Conservation (phyloP, 345 rosid genomes). For the Reutealis trisperma region DNA sequence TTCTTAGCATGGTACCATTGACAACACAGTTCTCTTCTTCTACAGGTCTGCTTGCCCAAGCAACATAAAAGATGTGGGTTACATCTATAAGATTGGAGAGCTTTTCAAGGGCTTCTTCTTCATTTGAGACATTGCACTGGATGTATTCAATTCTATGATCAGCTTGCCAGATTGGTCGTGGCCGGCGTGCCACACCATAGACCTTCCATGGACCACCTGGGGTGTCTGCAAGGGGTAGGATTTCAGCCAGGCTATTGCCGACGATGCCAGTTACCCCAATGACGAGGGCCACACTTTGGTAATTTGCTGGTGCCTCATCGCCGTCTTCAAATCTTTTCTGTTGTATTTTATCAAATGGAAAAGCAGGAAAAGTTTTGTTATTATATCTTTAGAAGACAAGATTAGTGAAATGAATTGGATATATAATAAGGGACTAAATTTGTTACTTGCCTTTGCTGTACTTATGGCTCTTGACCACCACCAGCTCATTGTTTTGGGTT, state of each 20-base stretch:
- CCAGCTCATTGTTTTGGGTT: constrained; percentile 39
- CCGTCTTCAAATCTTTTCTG: constrained; percentile 62
- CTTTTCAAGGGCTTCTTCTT: constrained; percentile 40
- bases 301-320: constrained; percentile 33
- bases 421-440: not conserved
- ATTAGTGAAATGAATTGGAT: not conserved
- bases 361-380: no score
- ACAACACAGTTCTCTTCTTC: constrained; percentile 56
- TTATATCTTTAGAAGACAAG: not conserved
- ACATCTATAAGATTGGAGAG: constrained; percentile 62
- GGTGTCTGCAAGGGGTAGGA: constrained; percentile 77
- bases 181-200: constrained; percentile 85
- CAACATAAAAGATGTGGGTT: constrained; percentile 69
- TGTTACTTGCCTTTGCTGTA: constrained; percentile 41
- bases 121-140: constrained; percentile 66
- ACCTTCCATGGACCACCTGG: constrained; percentile 97
- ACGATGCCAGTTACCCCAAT: constrained; percentile 86
- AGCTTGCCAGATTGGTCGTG: constrained; percentile 65
- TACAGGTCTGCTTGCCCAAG: constrained; percentile 49
- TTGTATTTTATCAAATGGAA: not conserved
- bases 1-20: constrained; percentile 63
- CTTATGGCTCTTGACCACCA: constrained; percentile 56
- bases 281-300: constrained; percentile 67
- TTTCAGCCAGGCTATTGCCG: constrained; percentile 81
- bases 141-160: constrained; percentile 73